A percentile compares a stretch with the other conserved stretches of the same genome.
phyloP scores from a whole-genome alignment of 1,284 basidiomycete species.

The Ustilago nuda region DNA sequence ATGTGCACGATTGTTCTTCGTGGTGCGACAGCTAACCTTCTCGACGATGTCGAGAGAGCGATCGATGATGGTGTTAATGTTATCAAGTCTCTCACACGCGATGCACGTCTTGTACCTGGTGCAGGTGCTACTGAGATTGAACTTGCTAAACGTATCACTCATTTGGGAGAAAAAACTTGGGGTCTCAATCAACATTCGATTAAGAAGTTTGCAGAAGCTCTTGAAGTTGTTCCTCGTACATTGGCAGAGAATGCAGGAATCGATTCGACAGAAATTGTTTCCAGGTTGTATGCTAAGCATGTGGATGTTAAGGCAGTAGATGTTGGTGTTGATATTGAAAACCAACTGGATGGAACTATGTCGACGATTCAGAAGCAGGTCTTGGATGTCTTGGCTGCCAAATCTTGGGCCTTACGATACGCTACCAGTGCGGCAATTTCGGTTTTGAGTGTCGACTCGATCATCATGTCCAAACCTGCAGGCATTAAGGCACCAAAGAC shows the following conservation, averaged over 20 bases:
- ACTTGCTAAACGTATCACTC: conserved; percentile 83
- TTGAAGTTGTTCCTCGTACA: conserved; percentile 93
- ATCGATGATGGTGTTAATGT: conserved; percentile 98
- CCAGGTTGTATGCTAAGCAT: conserved; percentile 88
- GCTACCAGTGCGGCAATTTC: conserved; percentile 94
- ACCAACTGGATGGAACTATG: conserved; percentile 56
- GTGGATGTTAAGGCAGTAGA: conserved; percentile 72
- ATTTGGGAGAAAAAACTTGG: conserved; percentile 86
- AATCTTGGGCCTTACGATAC: conserved; percentile 87
- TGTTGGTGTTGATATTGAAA: conserved; percentile 88
- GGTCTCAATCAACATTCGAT: conserved; percentile 95
- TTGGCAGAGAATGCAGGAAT: conserved; percentile 96
- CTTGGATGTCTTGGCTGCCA: conserved; percentile 84
- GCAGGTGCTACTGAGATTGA: conserved; percentile 95
- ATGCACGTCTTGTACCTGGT: conserved; percentile 89
- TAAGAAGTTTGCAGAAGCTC: conserved; percentile 86
- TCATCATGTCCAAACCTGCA: conserved; percentile 80
- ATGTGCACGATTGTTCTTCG: conserved; percentile 68
- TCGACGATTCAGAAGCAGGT: conserved; percentile 53
- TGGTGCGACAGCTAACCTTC: conserved; percentile 91
- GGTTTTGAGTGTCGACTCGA: conserved; percentile 94
- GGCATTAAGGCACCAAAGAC: conserved; percentile 68
- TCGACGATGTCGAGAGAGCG: conserved; percentile 95
- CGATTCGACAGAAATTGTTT: conserved; percentile 91
- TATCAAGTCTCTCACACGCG: conserved; percentile 91